Conservation (phyloP, 352 stramenopile genomes). For the Phytophthora meadii region DNA sequence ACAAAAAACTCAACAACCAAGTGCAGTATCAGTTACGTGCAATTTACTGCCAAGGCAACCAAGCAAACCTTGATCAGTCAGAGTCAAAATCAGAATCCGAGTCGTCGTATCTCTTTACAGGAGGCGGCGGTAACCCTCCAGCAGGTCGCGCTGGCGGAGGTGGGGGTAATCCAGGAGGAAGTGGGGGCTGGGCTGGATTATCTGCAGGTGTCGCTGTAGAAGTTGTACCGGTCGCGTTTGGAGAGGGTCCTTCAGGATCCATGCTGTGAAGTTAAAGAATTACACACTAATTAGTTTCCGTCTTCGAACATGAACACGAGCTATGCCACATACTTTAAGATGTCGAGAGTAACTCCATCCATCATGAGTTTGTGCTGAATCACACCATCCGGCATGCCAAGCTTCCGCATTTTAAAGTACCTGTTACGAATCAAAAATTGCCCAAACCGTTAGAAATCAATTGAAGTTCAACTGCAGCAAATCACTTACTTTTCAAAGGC, state of each 20-base stretch:
- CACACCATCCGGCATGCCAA: conserved; percentile 78
- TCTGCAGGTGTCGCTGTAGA: conserved; percentile 8
- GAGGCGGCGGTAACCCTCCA: conserved; percentile 54
- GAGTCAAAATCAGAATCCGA: conserved; percentile 71
- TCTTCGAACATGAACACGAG: background rate
- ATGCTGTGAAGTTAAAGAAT: conserved; percentile 49
- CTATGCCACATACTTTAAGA: conserved; percentile 63
- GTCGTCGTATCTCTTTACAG: conserved; percentile 45
- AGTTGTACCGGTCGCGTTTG: conserved; percentile 50
- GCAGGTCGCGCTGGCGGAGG: conserved; percentile 37
- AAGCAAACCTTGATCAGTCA: conserved; percentile 33
- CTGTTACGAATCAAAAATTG: conserved; percentile 33
- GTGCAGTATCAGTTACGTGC: conserved; percentile 7
- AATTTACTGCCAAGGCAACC: conserved; percentile 5
- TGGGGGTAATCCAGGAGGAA: conserved; percentile 31
- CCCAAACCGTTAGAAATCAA: background rate
- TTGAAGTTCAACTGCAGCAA: background rate
- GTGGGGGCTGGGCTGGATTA: conserved; percentile 35
- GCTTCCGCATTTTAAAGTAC: conserved; percentile 88
- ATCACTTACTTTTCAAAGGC: conserved; percentile 69
- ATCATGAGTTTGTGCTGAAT: conserved; percentile 87
- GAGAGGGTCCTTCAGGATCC: conserved; percentile 80
- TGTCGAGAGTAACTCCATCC: conserved; percentile 75
- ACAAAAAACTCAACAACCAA: background rate
- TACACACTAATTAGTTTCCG: background rate